Conservation (phyloP, 805 yeast genomes). For the Yamadazyma insecticola region DNA sequence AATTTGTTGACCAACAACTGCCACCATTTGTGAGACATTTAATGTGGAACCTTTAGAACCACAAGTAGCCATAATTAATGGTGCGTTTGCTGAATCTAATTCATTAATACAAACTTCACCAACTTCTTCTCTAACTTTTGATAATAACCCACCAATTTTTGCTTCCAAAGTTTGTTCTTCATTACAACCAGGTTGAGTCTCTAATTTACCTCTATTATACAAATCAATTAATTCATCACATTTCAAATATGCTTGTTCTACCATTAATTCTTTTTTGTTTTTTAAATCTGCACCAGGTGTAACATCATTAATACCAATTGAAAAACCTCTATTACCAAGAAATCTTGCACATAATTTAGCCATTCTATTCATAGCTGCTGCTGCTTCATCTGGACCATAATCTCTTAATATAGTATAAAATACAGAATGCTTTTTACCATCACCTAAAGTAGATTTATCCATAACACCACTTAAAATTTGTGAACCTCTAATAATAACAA, state of each 20-base stretch:
- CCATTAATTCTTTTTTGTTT: constrained; percentile 77
- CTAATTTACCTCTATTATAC: constrained; percentile 80
- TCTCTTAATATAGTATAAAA: constrained; percentile 93
- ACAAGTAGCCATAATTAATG: constrained; percentile 97
- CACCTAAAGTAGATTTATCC: constrained; percentile 96
- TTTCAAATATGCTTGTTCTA: constrained; percentile 82
- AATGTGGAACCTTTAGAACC: constrained; percentile 98
- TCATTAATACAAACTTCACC: constrained; percentile 97
- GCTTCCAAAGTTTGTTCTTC: constrained; percentile 98
- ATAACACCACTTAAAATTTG: constrained; percentile 86
- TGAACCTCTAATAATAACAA: constrained; percentile 84
- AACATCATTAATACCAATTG: constrained; percentile 96
- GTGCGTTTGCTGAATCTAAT: constrained; percentile 86
- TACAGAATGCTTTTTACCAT: constrained; percentile 95
- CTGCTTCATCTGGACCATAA: constrained; percentile 96
- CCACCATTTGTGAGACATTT: constrained; percentile 99
- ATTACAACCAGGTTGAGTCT: constrained; percentile 98
- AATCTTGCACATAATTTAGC: constrained; percentile 97
- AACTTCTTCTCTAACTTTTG: constrained; percentile 97
- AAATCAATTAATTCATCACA: constrained; percentile 86
- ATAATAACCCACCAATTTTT: constrained; percentile 90
- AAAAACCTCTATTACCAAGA: constrained; percentile 92
- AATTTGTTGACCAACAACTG: constrained; percentile 98
- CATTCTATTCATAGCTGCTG: constrained; percentile 96
- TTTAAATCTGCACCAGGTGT: constrained; percentile 84